These are phyloP conservation scores for Nothophaeocryptopus gaeumannii DNA, from an alignment of 2,329 filamentous ascomycete genomes.

Conservation along the genomic window DNA sequence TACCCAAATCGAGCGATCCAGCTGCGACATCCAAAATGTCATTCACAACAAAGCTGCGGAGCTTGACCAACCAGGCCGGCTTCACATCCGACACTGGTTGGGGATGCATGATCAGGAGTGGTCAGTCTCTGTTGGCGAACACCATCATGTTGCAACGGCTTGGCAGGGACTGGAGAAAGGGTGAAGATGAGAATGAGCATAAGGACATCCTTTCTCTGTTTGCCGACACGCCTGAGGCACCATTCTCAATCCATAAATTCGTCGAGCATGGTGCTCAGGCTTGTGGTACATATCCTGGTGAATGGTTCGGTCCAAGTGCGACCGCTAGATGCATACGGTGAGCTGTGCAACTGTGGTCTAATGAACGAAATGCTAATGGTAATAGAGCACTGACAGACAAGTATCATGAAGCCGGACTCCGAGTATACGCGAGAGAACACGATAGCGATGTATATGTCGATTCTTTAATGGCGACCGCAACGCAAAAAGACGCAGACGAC, in stretches of 20 bases:
- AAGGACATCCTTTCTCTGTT: slow-evolving; percentile 74
- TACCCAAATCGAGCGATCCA: slow-evolving; percentile 73
- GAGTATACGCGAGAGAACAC: slow-evolving; percentile 86
- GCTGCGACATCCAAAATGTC: slow-evolving; percentile 71
- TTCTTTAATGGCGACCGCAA: slow-evolving; percentile 72
- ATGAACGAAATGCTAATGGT: slow-evolving; percentile 10
- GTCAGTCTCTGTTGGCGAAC: slow-evolving; percentile 89
- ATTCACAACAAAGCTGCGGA: slow-evolving; percentile 78
- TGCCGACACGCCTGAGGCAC: slow-evolving; percentile 78
- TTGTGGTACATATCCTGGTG: slow-evolving; percentile 91
- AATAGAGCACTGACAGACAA: slow-evolving; percentile 70
- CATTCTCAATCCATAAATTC: slow-evolving; percentile 93
- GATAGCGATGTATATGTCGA: slow-evolving; percentile 92
- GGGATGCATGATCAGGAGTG: slow-evolving; percentile 98
- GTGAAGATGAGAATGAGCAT: slow-evolving; percentile 58
- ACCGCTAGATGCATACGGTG: slow-evolving; percentile 92
- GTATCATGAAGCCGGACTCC: slow-evolving; percentile 60
- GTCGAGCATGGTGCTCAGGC: slow-evolving; percentile 80
- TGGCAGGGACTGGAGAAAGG: slow-evolving; percentile 81
- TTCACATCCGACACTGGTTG: slow-evolving; percentile 95
- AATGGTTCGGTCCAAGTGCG: slow-evolving; percentile 98
- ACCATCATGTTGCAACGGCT: slow-evolving; percentile 68
- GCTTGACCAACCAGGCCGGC: slow-evolving; percentile 72
- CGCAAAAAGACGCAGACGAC: slow-evolving; percentile 56
- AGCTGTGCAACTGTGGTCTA: slow-evolving; percentile 35